Evolutionary conservation across 306 rosid genomes (phyloP), one percentile per base, ranked within the genome.

Genomic region (Canavalia gladiata): DNA sequence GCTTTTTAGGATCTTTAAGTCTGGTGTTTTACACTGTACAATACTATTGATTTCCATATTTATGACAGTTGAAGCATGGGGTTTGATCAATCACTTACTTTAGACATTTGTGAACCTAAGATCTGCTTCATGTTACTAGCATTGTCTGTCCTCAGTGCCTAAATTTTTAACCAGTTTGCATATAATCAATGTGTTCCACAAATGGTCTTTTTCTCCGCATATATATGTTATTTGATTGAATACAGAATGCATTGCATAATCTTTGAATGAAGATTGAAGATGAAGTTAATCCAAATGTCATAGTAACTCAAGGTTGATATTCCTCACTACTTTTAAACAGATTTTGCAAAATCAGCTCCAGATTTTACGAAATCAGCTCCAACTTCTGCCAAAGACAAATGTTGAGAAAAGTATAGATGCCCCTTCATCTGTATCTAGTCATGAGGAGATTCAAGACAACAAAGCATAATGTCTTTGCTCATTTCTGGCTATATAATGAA

Each of bases 341-440:
- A 62, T 75, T 58, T 77, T 89, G 73, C 90, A 90, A 72, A 84
- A 87, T 71, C 90, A 88, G 75, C 86, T 85, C 62, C 84, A 85
- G 95, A 58, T 73, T 49, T 81, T 88, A 72, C 89, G 88, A 75
- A 83, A 86, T 68, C 90, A 90, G 79, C 86, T 87, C 65, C 94
- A 79, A 79, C 81, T 42, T 72, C 85, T 90, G 54, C 86, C 83
- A 82, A 86, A 84, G 39, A 75, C 80, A 47, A 83, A 77, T 75
- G 75, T 70, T 1, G 80, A 82, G 52, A 86, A 81, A 82, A 83
- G 74, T 79, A 55, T 33, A 8, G 77, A 72, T 33, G 69, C 81
- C 56, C 47, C 87, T 8, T 83, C 90, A 7, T 79, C 88, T 18
- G 25, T 18, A 30, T 58, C 82, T 49, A 7, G n/a, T 57, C 77